Conservation (phyloP, 2,329 filamentous ascomycete species). For the Fusarium chuoi region DNA sequence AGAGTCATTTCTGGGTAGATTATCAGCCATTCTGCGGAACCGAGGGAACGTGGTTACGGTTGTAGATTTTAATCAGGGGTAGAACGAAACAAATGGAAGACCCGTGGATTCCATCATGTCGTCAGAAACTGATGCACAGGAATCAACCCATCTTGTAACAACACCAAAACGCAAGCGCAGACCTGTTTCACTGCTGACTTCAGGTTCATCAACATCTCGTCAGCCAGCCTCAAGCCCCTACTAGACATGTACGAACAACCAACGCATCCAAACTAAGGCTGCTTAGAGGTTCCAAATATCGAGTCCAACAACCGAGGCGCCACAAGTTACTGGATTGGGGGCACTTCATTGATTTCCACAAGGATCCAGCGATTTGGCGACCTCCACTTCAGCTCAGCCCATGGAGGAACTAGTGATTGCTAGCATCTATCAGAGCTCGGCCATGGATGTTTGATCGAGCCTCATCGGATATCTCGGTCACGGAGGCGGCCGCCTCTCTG, state of each 20-base stretch:
- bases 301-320: neutral
- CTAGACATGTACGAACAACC: slow-evolving; percentile 8
- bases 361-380: neutral
- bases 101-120: neutral
- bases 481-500: neutral
- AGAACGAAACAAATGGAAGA: neutral
- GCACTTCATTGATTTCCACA: neutral
- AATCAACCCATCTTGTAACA: neutral
- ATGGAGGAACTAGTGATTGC: neutral
- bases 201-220: neutral
- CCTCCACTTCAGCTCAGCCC: slow-evolving; percentile 13
- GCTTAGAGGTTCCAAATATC: neutral
- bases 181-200: neutral
- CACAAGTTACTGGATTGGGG: neutral
- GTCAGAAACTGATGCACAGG: neutral
- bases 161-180: neutral
- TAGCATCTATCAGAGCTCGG: neutral
- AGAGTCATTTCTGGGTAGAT: neutral
- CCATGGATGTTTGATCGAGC: neutral
- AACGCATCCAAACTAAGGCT: neutral
- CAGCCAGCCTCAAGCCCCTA: slow-evolving; percentile 14
- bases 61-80: neutral
- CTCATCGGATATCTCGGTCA: neutral
- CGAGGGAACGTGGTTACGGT: neutral
- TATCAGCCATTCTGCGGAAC: neutral